Evolutionary conservation across 1,284 basidiomycete genomes (phyloP), one percentile per base, ranked within the genome.

Genomic region (Clitocybe nebularis): DNA sequence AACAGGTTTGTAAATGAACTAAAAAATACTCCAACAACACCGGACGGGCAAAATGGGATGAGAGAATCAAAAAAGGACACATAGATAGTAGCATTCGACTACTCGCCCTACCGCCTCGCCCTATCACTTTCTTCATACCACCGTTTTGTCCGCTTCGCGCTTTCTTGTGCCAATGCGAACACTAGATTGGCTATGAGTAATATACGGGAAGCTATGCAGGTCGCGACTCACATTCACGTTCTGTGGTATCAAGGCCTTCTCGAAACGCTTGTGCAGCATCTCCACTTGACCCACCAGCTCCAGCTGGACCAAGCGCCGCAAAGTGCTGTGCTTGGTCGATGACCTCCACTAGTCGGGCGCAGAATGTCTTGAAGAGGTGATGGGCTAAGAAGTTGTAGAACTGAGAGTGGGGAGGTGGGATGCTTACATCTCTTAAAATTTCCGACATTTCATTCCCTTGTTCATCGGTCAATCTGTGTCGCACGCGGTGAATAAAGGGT

Each of bases 321-420:
- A 90, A 90, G 55, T 95, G 90, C 47, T 93, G 89, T 1, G 92
- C 88, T 57, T 94, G 88, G 61, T 95, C 92, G 50, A 93, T 80
- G 13, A 92, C 72, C 51, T 93, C 83, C 0, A 84, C 75, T 0
- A 94, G 70, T 20, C 92, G 86, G 30, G 75, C 72, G 11, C 77
- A 77, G 63, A 94, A 93, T 21, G 92, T 81, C 89, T 93, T 38
- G 32, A 29, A 47, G 37, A 38, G 17, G 40, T 29, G 35, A 47
- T 23, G 16, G 39, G 38, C 30, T 33, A 35, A 43, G n/a, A 30
- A 21, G 25, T 37, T 36, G 44, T 36, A 24, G 36, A 17, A 17
- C 7, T 17, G 14, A 28, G 34, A 34, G 25, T 38, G 25, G 39
- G 26, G 36, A n/a, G 36, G 20, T 32, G 38, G 29, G 21, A 39